Evolutionary conservation across 441 rosid genomes (phyloP), one percentile per base, ranked within the genome.

Genomic region (Gossypium aridum): DNA sequence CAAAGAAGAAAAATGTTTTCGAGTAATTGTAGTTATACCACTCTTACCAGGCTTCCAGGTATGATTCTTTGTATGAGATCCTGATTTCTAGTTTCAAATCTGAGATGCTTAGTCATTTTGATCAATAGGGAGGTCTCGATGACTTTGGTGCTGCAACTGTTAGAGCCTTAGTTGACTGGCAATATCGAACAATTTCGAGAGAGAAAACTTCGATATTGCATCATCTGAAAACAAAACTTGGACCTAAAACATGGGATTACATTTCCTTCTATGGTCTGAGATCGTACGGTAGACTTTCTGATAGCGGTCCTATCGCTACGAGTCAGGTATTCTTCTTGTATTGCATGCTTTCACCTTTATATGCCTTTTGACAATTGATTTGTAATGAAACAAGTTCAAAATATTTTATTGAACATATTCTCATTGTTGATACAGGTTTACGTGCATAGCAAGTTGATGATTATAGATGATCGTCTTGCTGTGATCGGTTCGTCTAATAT

Each of bases 41-140:
- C 96, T 91, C 76, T 82, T 91, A 75, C 92, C 96, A 43, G 96
- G 93, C 28, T 91, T 91, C 80, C 93, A 91, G 90, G 95, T 90
- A 72, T 28, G 37, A 23, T 54, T 53, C 17, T 70, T 76, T 45
- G 31, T 64, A 51, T 55, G 45, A 57, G 37, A 53, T 34, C 67
- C 62, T 16, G 28, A 49, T n/a, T 53, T 22, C 55, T 25, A 28
- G 23, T 67, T 65, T 49, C 8, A 43, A 37, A 17, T n/a, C 9
- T 28, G 26, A 5, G 61, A 25, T 25, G 51, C 4, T n/a, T 6
- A 6, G 70, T n/a, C 43, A 22, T 60, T 39, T 54, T 76, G 76
- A 62, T 51, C 22, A 71, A 82, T 78, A 90, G 93, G 96, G 96
- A 25, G 96, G 96, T 54, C 63, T 91, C 0, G 89, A 91, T 82